Conservation (phyloP, 768 basidiomycete genomes). For the Tephrocybe sp. region DNA sequence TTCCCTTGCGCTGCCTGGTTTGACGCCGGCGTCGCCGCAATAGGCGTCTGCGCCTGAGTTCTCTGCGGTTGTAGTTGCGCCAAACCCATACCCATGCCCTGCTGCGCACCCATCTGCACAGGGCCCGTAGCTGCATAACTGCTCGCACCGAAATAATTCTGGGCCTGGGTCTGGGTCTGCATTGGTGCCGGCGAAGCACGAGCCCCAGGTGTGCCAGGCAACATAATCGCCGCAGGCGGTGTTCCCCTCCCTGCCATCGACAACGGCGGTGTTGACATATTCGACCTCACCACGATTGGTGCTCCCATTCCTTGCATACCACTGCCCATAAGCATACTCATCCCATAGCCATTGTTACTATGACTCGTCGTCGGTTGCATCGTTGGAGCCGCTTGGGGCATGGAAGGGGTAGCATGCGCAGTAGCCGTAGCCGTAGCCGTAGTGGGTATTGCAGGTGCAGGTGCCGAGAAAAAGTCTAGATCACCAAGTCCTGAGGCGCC, state of each 20-base stretch:
- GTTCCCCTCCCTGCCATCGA: too few species aligned
- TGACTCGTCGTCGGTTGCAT: too few species aligned
- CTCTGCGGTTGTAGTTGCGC: conserved; percentile 17
- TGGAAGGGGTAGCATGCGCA: too few species aligned
- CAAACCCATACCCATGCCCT: conserved; percentile 13
- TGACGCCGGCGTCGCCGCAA: conserved; percentile 8
- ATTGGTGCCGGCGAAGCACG: conserved; percentile 1
- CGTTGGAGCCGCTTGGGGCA: too few species aligned
- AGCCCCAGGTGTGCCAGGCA: conserved; percentile 32
- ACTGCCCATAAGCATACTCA: conserved; percentile 13
- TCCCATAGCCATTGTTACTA: conserved; percentile 10
- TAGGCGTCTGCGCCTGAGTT: conserved; percentile 14
- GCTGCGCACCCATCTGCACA: conserved; percentile 4
- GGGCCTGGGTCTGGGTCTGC: conserved; percentile 15
- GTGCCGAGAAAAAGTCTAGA: conserved; percentile 35
- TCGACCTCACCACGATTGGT: conserved; percentile 15
- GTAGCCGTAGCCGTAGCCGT: too few species aligned
- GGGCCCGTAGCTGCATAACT: conserved; percentile 18
- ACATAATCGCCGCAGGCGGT: conserved; percentile 37
- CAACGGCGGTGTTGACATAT: conserved; percentile 22
- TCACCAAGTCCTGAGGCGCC: conserved; percentile 40
- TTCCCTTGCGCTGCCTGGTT: conserved; percentile 42
- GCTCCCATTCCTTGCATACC: conserved; percentile 11
- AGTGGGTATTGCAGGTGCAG: conserved; percentile 20
- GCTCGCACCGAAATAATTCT: conserved; percentile 29